Conservation (phyloP, 805 yeast genomes). For the Metschnikowia lachancei region DNA sequence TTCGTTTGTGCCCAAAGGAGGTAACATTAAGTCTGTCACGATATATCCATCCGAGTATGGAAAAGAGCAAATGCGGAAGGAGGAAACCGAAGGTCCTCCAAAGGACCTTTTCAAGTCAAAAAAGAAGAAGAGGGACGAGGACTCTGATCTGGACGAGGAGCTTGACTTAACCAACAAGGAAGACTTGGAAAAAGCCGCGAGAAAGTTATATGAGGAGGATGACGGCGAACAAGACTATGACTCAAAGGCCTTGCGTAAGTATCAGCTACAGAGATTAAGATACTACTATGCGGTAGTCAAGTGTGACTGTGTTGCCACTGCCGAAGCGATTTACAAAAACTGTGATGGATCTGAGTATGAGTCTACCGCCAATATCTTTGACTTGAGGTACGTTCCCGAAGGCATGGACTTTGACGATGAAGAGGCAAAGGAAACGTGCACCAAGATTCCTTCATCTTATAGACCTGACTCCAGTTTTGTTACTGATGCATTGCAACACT, state of each 20-base stretch:
- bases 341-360: conserved; percentile 97
- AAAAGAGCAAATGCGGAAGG: conserved; percentile 84
- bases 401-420: conserved; percentile 80
- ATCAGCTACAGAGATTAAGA: conserved; percentile 88
- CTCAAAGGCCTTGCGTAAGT: conserved; percentile 76
- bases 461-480: conserved; percentile 73
- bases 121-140: conserved; percentile 33
- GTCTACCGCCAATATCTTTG: conserved; percentile 91
- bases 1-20: conserved; percentile 77
- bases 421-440: conserved; percentile 71
- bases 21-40: conserved; percentile 62
- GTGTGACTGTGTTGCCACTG: conserved; percentile 72
- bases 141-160: conserved; percentile 37
- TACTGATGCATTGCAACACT: conserved; percentile 94
- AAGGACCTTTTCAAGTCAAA: conserved; percentile 63
- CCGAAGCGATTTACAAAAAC: conserved; percentile 71
- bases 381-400: conserved; percentile 88
- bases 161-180: conserved; percentile 47
- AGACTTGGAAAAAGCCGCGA: conserved; percentile 58
- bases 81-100: conserved; percentile 91
- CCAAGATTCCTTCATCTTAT: conserved; percentile 69
- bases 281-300: conserved; percentile 89
- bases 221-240: conserved; percentile 83
- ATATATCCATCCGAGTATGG: conserved; percentile 92
- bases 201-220: conserved; percentile 72